A percentile compares a stretch with the other conserved stretches of the same genome.
phyloP scores from a whole-genome alignment of 176 grass and related monocot genomes.

The Oryza longistaminata region DNA sequence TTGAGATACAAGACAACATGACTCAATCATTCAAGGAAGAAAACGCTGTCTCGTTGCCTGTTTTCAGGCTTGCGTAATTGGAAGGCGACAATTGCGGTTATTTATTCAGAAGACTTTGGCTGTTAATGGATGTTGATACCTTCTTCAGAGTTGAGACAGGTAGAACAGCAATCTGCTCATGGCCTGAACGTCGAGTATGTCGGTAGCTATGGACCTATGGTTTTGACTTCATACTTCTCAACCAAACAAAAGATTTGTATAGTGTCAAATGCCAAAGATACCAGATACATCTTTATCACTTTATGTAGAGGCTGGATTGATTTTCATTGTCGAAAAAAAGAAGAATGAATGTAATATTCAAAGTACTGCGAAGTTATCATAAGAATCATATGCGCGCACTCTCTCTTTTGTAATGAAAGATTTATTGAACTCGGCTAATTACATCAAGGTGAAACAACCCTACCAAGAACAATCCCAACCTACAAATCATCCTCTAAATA shows the following conservation, averaged over 20 bases:
- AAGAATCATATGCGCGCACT: too few relatives aligned
- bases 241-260: not conserved
- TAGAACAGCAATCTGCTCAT: not conserved
- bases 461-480: too few relatives aligned
- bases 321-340: too few relatives aligned
- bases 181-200: not conserved
- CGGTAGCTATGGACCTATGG: not conserved
- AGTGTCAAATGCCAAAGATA: not conserved
- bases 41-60: not conserved
- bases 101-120: conserved; percentile 3
- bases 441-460: too few relatives aligned
- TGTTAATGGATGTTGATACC: not conserved
- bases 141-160: not conserved
- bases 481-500: not conserved
- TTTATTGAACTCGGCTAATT: too few relatives aligned
- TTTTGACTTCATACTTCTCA: not conserved
- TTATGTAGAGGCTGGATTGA: too few relatives aligned
- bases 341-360: too few relatives aligned
- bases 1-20: not conserved
- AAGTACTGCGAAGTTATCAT: too few relatives aligned
- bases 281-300: too few relatives aligned
- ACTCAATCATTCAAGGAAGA: not conserved
- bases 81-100: not conserved
- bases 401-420: too few relatives aligned
- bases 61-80: not conserved